Base-by-base conservation (phyloP, 345 rosid genomes). In the Cardamine chenopodiifolia region DNA sequence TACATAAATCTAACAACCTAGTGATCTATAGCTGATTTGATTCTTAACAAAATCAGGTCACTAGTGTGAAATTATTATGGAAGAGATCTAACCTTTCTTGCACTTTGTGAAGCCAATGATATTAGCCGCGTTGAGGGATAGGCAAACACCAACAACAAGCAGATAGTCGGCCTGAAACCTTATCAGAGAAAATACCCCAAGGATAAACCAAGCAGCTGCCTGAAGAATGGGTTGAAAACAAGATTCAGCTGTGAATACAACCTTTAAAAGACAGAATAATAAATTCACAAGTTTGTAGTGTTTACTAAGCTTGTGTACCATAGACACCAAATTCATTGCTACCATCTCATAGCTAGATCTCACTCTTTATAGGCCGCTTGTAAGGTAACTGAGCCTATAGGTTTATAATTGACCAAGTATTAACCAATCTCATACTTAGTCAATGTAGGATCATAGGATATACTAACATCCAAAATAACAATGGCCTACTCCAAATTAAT, bases 31-130 rank as follows among this genome's bases (percentile, higher is more conserved):
- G 39, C 56, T 20, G 14, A 12, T 68, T 47, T 54, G 31, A 55
- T 34, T 42, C 28, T 25, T 8, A 9, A 34, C 32, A 23, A 62
- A 34, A 34, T 20, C 11, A 28, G 61, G 22, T 40, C 31, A 12
- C 32, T 19, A 15, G 22, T 29, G 50, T 31, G 19, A 60, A 40
- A 15, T 0, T 20, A 22, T 7, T 15, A 11, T 44, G 20, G 49
- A 44, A 37, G 6, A 39, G 53, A 66, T 67, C 68, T 68, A 57
- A 85, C 92, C 92, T 85, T 83, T 88, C 66, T 85, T 86, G 79
- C 89, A 88, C 71, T 88, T 88, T 55, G 88, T 86, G 82, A 88
- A 88, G 60, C 92, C 92, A 40, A 88, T 69, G 69, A 88, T 88
- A 81, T 88, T 88, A 67, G 92, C 92, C 20, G 78, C 47, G 49